Evolutionary conservation across 2,329 filamentous ascomycete species (phyloP).

Genomic region (Aspergillus sp.): DNA sequence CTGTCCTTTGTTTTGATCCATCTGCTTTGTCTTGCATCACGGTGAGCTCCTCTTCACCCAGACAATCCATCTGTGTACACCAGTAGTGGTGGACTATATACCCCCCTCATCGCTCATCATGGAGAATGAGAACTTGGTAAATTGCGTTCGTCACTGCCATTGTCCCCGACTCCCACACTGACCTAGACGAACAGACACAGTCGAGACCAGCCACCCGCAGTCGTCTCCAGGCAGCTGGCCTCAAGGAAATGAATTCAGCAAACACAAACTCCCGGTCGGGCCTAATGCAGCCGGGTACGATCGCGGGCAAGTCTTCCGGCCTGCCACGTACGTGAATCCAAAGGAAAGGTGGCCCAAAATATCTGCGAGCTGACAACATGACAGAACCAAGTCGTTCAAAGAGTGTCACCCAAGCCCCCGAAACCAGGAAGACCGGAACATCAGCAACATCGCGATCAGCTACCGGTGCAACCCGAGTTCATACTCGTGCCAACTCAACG

Average conservation of each 20-base stretch:
- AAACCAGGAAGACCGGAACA: constrained; percentile 29
- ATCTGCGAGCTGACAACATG: constrained; percentile 18
- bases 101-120: constrained; percentile 15
- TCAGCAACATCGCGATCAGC: constrained; percentile 21
- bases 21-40: too few species aligned
- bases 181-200: constrained; percentile 16
- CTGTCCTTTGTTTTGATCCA: constrained; percentile 16
- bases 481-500: constrained; percentile 34
- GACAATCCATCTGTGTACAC: too few species aligned
- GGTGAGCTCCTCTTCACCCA: too few species aligned
- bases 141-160: constrained; percentile 4
- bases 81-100: constrained; percentile 16
- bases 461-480: constrained; percentile 37
- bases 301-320: constrained; percentile 47
- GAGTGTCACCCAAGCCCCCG: constrained; percentile 46
- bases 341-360: neutral
- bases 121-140: constrained; percentile 31
- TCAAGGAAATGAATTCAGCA: constrained; percentile 49
- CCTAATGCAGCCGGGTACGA: constrained; percentile 41
- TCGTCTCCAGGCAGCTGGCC: constrained; percentile 27
- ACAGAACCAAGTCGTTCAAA: constrained; percentile 44
- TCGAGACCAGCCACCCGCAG: constrained; percentile 20
- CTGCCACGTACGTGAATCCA: constrained; percentile 26
- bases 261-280: constrained; percentile 49
- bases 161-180: constrained; percentile 2